Conservation (phyloP, 805 yeast genomes). For the Ogataea nitratoaversa region DNA sequence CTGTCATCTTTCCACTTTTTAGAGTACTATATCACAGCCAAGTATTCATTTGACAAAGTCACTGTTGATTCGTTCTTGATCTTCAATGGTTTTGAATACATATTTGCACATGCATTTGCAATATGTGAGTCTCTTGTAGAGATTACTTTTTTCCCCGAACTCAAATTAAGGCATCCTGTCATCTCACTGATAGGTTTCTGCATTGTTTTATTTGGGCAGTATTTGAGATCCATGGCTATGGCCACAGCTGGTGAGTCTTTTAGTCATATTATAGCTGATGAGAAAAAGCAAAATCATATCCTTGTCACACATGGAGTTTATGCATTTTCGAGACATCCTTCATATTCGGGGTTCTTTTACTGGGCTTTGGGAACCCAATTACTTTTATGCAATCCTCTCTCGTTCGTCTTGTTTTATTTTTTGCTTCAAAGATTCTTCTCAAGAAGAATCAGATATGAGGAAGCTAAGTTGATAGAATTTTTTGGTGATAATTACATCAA, state of each 20-base stretch:
- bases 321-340: conserved; percentile 70
- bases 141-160: conserved; percentile 35
- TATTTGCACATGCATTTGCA: conserved; percentile 53
- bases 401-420: conserved; percentile 48
- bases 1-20: conserved; percentile 69
- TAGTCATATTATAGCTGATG: conserved; percentile 68
- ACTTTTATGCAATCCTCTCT: conserved; percentile 60
- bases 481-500: conserved; percentile 63
- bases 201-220: conserved; percentile 58
- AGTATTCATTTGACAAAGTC: conserved; percentile 61
- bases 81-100: conserved; percentile 58
- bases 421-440: conserved; percentile 68
- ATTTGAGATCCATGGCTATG: conserved; percentile 74
- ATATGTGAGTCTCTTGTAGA: conserved; percentile 47
- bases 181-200: conserved; percentile 41
- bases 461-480: conserved; percentile 54
- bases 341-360: conserved; percentile 86
- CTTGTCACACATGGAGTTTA: conserved; percentile 78
- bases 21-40: conserved; percentile 79
- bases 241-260: conserved; percentile 81
- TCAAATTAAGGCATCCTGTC: conserved; percentile 19
- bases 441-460: conserved; percentile 68
- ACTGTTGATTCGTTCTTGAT: conserved; percentile 67
- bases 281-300: conserved; percentile 50
- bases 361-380: conserved; percentile 91